These are phyloP conservation scores for Ganoderma lucidum DNA, from an alignment of 1,284 basidiomycete genomes.

Conservation along the genomic window DNA sequence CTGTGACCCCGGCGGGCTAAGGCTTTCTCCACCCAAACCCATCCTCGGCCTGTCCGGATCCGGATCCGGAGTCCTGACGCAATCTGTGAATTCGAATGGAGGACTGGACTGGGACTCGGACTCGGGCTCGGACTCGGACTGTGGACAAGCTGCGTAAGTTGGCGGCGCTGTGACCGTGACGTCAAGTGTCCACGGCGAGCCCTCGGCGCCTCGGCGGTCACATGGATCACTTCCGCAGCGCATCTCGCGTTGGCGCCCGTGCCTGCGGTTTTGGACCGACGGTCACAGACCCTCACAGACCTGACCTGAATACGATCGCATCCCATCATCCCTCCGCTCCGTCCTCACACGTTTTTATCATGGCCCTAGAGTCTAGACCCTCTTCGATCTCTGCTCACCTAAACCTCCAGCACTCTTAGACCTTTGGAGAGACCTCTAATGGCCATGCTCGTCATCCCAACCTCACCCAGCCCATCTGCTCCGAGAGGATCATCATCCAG, in stretches of 20 bases:
- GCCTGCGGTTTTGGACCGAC: neutral
- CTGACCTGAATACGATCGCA: slow-evolving; percentile 9
- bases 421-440: neutral
- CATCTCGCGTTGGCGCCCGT: neutral
- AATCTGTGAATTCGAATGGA: no score
- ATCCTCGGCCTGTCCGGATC: neutral
- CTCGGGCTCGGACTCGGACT: no score
- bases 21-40: neutral
- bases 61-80: no score
- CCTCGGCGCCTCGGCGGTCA: neutral
- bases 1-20: neutral
- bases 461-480: neutral
- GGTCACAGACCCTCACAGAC: neutral
- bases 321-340: slow-evolving; percentile 6
- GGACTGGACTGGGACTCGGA: no score
- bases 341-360: slow-evolving; percentile 1
- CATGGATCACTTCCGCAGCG: neutral
- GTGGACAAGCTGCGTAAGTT: no score
- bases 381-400: neutral
- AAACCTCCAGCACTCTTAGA: neutral
- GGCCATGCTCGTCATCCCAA: neutral
- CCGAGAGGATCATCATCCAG: neutral
- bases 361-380: neutral
- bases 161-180: slow-evolving; percentile 25
- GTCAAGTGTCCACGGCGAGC: slow-evolving; percentile 21